A percentile compares a stretch with the other conserved stretches of the same genome.
Evolutionary conservation across 1,284 basidiomycete species (phyloP).

Genomic region (Acaromyces ingoldii): DNA sequence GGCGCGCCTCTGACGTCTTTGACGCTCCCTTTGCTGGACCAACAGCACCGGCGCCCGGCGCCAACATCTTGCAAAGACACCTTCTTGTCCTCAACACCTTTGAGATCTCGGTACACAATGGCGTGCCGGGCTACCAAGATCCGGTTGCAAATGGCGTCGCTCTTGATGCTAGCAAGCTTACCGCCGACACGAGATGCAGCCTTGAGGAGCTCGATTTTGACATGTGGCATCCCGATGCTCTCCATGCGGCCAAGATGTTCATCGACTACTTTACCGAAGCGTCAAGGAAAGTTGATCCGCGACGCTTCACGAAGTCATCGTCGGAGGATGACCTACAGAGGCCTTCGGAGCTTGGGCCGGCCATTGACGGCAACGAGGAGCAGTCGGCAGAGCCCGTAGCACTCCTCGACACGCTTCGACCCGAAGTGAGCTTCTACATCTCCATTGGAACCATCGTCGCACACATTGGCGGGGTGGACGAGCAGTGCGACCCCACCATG

Average conservation of each 20-base stretch:
- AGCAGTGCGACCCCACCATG: slow-evolving; percentile 23
- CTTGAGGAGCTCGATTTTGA: slow-evolving; percentile 40
- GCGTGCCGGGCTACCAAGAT: slow-evolving; percentile 8
- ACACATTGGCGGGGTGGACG: slow-evolving; percentile 33
- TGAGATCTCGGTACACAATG: neutral
- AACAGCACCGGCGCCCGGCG: too few species aligned
- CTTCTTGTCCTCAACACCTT: slow-evolving; percentile 4
- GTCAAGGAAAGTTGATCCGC: too few species aligned
- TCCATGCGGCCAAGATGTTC: slow-evolving; percentile 8
- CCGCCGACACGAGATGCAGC: slow-evolving; percentile 19
- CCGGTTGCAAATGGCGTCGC: neutral
- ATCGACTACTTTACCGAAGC: neutral
- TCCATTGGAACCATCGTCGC: slow-evolving; percentile 32
- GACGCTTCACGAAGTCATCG: too few species aligned
- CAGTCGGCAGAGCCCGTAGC: neutral
- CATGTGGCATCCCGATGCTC: slow-evolving; percentile 28
- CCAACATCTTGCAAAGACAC: too few species aligned
- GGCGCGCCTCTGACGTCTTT: too few species aligned
- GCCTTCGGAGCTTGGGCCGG: too few species aligned
- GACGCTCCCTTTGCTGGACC: too few species aligned
- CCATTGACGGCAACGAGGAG: neutral
- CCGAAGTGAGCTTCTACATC: slow-evolving; percentile 23
- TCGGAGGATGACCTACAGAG: too few species aligned
- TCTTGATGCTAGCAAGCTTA: neutral
- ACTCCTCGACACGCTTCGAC: slow-evolving; percentile 27